Evolutionary conservation across 2,329 filamentous ascomycete genomes (phyloP).

Genomic region (Diaporthe vaccinii): DNA sequence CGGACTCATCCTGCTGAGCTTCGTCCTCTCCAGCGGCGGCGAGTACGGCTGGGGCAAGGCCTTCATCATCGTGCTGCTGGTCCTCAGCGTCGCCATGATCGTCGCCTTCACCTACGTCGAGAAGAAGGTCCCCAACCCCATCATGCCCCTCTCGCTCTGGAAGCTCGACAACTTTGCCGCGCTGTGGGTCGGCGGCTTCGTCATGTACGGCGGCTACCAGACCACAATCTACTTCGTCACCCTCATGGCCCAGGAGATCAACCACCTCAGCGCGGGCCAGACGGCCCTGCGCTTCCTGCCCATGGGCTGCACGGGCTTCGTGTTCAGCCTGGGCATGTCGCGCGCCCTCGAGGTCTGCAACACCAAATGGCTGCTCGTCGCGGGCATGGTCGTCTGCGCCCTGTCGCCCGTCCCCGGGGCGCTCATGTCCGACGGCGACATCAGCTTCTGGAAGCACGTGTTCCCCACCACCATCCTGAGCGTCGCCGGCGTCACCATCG

Average conservation of each 20-base stretch:
- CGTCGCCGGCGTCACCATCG: conserved; percentile 55
- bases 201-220: conserved; percentile 58
- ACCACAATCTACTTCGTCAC: conserved; percentile 59
- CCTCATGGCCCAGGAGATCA: conserved; percentile 55
- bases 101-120: conserved; percentile 55
- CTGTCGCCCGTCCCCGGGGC: conserved; percentile 53
- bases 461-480: conserved; percentile 55
- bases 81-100: conserved; percentile 54
- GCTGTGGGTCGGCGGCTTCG: conserved; percentile 59
- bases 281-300: conserved; percentile 57
- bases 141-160: conserved; percentile 61
- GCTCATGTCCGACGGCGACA: conserved; percentile 43
- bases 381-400: conserved; percentile 52
- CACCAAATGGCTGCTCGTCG: conserved; percentile 52
- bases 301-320: conserved; percentile 56
- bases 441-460: conserved; percentile 53
- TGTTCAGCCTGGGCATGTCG: conserved; percentile 52
- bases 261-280: conserved; percentile 53
- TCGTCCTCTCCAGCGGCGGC: conserved; percentile 59
- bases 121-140: conserved; percentile 58
- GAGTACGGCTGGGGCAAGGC: conserved; percentile 60
- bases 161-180: conserved; percentile 60
- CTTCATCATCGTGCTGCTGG: conserved; percentile 58
- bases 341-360: conserved; percentile 55
- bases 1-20: conserved; percentile 58